Evolutionary conservation across 805 yeast genomes (phyloP), one percentile per base, ranked within the genome.

Genomic region (Trichomonascus vanleenenianus): DNA sequence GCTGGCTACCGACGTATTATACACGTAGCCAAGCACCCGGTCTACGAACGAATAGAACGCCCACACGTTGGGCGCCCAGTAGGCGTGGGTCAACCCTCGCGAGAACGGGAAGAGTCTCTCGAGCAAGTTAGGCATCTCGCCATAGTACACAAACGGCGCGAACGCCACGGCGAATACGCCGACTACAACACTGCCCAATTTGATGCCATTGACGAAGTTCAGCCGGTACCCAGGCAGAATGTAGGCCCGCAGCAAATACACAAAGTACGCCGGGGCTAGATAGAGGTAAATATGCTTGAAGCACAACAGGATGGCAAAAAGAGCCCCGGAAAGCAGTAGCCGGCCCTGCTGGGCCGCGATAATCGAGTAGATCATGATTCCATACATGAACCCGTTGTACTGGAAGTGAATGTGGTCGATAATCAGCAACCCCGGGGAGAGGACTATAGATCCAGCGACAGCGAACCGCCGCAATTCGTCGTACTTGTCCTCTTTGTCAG

Each of bases 31-130:
- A n/a, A 88, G 68, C 0, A 81, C 58, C 47, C 95, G 72, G 63
- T 93, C 99, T 11, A 73, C 49, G 52, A 85, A 83, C 1, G 97
- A 85, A 64, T 93, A 93, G 8, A 91, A 56, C 0, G 98, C 96
- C 99, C 99, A 93, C 40, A 88, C 70, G 58, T 93, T 93, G 12
- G 99, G 97, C 1, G 98, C 97, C 97, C 98, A 93, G 66, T 93
- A 93, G 0, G 97, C 96, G 65, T 93, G 98, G 3, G 97, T 93
- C 32, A 93, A 71, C 1, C 97, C 97, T 60, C 97, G 73, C 42
- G 94, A 83, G 60, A 91, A 91, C 4, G 98, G 98, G 65, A 93
- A 93, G 30, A 93, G 66, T 39, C 98, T 72, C 3, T 67, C 59
- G 7, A 86, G 40, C 14, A 93, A 64, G 50, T 85, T 78, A 0